A percentile compares a stretch with the other conserved stretches of the same genome.
Evolutionary conservation across 768 basidiomycete genomes (phyloP).

Genomic region (Krasilnikovozyma curviuscula): DNA sequence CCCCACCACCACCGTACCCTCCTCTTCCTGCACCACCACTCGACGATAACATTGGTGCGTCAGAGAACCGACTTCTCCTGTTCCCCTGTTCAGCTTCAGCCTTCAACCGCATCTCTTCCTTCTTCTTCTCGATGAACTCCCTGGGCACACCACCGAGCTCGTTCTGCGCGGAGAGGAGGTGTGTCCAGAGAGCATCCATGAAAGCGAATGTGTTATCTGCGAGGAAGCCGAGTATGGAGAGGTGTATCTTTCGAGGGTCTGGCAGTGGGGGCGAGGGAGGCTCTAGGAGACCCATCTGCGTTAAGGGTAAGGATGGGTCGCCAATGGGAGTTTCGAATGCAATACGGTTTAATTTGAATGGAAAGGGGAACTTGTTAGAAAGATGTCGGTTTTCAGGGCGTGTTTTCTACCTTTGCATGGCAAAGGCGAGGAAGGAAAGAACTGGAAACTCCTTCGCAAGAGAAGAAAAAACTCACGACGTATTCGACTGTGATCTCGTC

Average conservation of each 20-base stretch:
- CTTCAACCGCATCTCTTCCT: conserved; percentile 58
- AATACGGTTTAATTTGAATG: background rate
- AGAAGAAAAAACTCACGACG: conserved; percentile 28
- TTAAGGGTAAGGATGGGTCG: background rate
- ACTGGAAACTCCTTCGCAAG: background rate
- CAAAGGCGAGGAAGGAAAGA: too few species aligned
- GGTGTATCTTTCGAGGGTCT: conserved; percentile 90
- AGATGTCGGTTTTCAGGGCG: background rate
- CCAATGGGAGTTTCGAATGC: too few species aligned
- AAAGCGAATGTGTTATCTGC: conserved; percentile 67
- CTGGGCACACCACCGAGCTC: conserved; percentile 75
- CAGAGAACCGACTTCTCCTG: conserved; percentile 46
- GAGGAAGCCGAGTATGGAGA: conserved; percentile 80
- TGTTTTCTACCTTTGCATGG: too few species aligned
- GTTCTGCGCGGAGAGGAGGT: conserved; percentile 81
- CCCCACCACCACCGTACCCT: conserved; percentile 30
- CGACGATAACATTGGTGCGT: conserved; percentile 44
- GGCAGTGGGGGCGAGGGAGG: conserved; percentile 48
- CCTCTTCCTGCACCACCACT: conserved; percentile 44
- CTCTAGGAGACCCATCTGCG: conserved; percentile 63
- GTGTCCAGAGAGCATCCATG: conserved; percentile 71
- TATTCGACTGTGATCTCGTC: conserved; percentile 96
- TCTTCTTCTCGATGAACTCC: conserved; percentile 79
- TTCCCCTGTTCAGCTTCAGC: conserved; percentile 29
- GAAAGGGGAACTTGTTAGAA: background rate